These are phyloP conservation scores for Cercospora zeina DNA, from an alignment of 2,329 filamentous ascomycete species.

Conservation along the genomic window DNA sequence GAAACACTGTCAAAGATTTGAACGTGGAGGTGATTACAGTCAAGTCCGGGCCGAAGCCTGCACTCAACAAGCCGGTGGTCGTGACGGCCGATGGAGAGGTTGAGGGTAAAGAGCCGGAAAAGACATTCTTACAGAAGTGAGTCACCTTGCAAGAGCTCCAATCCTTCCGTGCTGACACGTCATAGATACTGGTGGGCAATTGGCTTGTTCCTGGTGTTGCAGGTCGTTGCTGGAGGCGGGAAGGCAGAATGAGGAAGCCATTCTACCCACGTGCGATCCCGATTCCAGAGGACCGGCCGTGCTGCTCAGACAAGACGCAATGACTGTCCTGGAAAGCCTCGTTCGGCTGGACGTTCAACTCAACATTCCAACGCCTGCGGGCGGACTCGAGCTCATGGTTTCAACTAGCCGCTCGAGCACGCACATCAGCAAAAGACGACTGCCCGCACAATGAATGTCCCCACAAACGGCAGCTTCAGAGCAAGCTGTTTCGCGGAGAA, in stretches of 20 bases:
- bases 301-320: neutral
- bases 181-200: conserved; percentile 55
- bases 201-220: conserved; percentile 50
- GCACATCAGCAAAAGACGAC: neutral
- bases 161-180: conserved; percentile 23
- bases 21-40: conserved; percentile 47
- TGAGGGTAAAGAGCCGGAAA: conserved; percentile 49
- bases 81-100: conserved; percentile 59
- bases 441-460: neutral
- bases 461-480: neutral
- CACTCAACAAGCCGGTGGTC: conserved; percentile 56
- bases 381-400: neutral
- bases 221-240: conserved; percentile 46
- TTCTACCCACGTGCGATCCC: neutral
- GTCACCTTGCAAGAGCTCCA: conserved; percentile 25
- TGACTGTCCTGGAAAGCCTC: neutral
- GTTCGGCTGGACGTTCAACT: neutral
- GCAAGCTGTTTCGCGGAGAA: neutral
- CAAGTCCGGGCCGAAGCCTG: conserved; percentile 44
- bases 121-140: conserved; percentile 55
- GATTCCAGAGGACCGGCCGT: too few species aligned
- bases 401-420: neutral
- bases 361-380: neutral
- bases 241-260: conserved; percentile 16
- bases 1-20: conserved; percentile 41